Evolutionary conservation across 805 yeast genomes (phyloP).

Genomic region (Wickerhamomyces silvicola): DNA sequence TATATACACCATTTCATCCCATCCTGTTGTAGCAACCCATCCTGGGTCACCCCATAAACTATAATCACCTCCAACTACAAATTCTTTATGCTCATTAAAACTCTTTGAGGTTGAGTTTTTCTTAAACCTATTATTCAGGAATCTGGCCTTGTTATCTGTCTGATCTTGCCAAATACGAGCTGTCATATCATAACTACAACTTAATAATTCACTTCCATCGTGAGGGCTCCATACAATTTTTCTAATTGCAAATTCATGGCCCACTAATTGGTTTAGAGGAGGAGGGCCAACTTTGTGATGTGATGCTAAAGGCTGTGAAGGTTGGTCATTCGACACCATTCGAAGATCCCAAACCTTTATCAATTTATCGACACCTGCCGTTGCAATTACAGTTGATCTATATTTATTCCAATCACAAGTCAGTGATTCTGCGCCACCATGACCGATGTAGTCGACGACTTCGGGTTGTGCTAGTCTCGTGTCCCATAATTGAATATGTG

Average conservation of each 20-base stretch:
- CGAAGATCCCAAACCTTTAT: constrained; percentile 86
- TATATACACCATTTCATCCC: constrained; percentile 92
- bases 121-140: constrained; percentile 37
- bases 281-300: constrained; percentile 47
- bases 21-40: constrained; percentile 90
- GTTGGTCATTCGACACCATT: constrained; percentile 40
- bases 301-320: constrained; percentile 25
- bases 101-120: constrained; percentile 46
- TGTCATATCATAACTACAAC: constrained; percentile 90
- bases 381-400: constrained; percentile 68
- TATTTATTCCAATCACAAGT: constrained; percentile 90
- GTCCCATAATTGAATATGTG: constrained; percentile 79
- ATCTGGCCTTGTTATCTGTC: constrained; percentile 51
- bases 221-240: constrained; percentile 90
- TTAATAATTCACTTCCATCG: constrained; percentile 56
- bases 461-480: constrained; percentile 60
- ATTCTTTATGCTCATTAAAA: constrained; percentile 74
- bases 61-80: constrained; percentile 92
- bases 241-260: constrained; percentile 87
- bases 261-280: constrained; percentile 70
- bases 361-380: constrained; percentile 87
- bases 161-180: constrained; percentile 79
- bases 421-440: constrained; percentile 74
- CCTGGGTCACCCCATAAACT: constrained; percentile 96
- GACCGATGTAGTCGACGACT: constrained; percentile 56